These are phyloP conservation scores for Ciborinia camelliae DNA, from an alignment of 2,329 filamentous ascomycete genomes.

Conservation along the genomic window DNA sequence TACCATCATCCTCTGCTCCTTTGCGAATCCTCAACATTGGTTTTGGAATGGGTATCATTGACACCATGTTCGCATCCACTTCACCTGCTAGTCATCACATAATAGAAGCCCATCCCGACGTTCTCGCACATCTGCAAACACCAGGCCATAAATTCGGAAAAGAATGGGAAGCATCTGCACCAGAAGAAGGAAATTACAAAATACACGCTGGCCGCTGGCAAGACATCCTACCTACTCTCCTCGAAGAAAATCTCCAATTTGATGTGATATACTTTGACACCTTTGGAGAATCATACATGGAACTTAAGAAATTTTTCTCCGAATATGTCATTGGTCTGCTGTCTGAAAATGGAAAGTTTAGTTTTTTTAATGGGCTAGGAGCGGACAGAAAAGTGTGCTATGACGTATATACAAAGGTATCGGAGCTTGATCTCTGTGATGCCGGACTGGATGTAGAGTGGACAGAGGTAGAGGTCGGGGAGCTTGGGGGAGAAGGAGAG, in stretches of 20 bases:
- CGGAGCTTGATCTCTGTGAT: constrained; percentile 86
- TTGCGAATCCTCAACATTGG: constrained; percentile 79
- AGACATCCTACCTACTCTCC: constrained; percentile 66
- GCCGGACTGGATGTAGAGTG: constrained; percentile 88
- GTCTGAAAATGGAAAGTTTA: constrained; percentile 68
- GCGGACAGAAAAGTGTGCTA: constrained; percentile 92
- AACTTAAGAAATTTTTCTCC: constrained; percentile 81
- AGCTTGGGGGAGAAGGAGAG: constrained; percentile 61
- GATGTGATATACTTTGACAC: constrained; percentile 97
- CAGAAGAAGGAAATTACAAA: constrained; percentile 59
- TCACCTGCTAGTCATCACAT: constrained; percentile 73
- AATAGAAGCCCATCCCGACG: constrained; percentile 78
- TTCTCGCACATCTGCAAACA: constrained; percentile 59
- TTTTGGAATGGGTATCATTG: constrained; percentile 88
- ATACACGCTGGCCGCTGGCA: constrained; percentile 78
- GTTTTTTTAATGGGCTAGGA: constrained; percentile 88
- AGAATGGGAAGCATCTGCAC: constrained; percentile 52
- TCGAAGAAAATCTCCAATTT: constrained; percentile 67
- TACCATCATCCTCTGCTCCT: constrained; percentile 48
- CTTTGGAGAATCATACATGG: constrained; percentile 88
- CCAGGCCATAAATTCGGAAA: constrained; percentile 46
- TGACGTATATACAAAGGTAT: constrained; percentile 90
- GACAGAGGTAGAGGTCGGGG: constrained; percentile 67
- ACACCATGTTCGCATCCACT: constrained; percentile 66
- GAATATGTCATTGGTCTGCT: constrained; percentile 82